Conservation (phyloP, 2,329 filamentous ascomycete genomes). For the Phaeosphaeriaceae sp. region DNA sequence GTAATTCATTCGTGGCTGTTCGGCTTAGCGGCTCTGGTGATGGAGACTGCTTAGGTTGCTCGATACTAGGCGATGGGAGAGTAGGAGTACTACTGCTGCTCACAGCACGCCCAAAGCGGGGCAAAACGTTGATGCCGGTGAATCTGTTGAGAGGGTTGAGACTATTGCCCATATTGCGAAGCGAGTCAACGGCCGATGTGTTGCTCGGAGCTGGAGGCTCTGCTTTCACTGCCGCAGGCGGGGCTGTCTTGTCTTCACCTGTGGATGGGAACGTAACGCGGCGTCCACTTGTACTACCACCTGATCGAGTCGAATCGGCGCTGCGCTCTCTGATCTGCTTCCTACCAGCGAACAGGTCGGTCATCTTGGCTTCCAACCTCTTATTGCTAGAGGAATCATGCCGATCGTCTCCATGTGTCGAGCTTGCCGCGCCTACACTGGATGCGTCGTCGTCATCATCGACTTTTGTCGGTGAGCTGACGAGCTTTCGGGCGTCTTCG, state of each 20-base stretch:
- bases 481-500: constrained; percentile 88
- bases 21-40: constrained; percentile 23
- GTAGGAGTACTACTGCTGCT: constrained; percentile 50
- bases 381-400: constrained; percentile 29
- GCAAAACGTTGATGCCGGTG: constrained; percentile 74
- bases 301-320: constrained; percentile 74
- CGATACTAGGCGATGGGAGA: constrained; percentile 47
- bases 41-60: constrained; percentile 37
- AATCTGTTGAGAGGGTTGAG: constrained; percentile 85
- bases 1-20: constrained; percentile 28
- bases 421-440: constrained; percentile 59
- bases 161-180: constrained; percentile 80
- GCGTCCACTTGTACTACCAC: constrained; percentile 66
- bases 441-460: constrained; percentile 60
- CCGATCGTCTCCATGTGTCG: constrained; percentile 55
- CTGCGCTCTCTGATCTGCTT: constrained; percentile 73
- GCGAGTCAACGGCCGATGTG: constrained; percentile 77
- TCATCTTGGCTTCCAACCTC: constrained; percentile 64
- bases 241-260: constrained; percentile 32
- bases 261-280: constrained; percentile 58
- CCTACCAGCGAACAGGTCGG: constrained; percentile 75
- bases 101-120: constrained; percentile 72
- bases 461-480: constrained; percentile 70
- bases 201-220: constrained; percentile 31
- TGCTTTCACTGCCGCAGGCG: constrained; percentile 30